These are phyloP conservation scores for Actinomortierella wolfii DNA, from an alignment of 371 early-diverging fungal genomes.

Conservation along the genomic window DNA sequence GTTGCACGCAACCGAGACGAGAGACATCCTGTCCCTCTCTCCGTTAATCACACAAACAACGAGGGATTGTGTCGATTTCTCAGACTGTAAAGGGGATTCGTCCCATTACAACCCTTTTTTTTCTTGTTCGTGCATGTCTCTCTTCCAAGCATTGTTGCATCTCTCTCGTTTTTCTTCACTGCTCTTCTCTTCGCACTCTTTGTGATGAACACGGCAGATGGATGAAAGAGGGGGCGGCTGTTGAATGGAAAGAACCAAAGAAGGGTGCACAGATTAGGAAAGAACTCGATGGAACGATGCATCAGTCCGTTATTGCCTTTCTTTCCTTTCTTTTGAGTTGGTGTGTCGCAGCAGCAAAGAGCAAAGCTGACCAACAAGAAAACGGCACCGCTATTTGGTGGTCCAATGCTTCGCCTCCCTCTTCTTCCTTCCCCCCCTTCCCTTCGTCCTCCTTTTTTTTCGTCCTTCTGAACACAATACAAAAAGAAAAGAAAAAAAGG, in stretches of 20 bases:
- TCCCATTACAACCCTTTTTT: too few species aligned
- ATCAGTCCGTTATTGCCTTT: background rate
- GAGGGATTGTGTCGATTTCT: background rate
- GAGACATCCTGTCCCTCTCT: too few species aligned
- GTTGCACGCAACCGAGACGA: too few species aligned
- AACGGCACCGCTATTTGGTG: too few species aligned
- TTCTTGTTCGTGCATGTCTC: background rate
- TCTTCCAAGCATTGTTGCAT: background rate
- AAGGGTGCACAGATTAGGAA: background rate
- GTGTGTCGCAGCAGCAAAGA: background rate
- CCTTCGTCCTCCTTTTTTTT: too few species aligned
- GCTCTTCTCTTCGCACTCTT: background rate
- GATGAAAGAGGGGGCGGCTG: too few species aligned
- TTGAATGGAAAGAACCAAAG: background rate
- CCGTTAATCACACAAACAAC: background rate
- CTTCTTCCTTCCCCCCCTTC: too few species aligned
- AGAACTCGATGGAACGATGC: too few species aligned
- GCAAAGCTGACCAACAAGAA: background rate
- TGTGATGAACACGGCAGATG: too few species aligned
- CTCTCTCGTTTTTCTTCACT: background rate
- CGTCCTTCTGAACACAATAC: too few species aligned
- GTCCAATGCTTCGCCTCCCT: too few species aligned
- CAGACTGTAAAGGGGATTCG: background rate
- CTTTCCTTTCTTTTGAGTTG: background rate
- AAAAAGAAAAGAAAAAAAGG: too few species aligned